phyloP scores from a whole-genome alignment of 2,329 filamentous ascomycete genomes.

The Metarhizium sp. region DNA sequence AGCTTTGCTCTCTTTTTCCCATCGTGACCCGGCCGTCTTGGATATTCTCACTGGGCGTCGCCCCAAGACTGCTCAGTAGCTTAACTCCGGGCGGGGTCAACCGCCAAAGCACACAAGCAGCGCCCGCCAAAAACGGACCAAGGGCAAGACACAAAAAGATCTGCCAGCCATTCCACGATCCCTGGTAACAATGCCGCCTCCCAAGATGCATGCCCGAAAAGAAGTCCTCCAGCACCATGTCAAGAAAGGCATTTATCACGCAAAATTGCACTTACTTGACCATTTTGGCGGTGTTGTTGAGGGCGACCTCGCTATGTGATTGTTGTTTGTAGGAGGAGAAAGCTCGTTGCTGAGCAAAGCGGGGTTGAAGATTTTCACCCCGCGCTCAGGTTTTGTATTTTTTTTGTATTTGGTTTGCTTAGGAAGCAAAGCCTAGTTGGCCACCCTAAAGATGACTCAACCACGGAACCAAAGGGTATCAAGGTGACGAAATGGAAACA shows the following conservation, averaged over 20 bases:
- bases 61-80: neutral
- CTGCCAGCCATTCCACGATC: neutral
- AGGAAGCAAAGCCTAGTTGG: conserved; percentile 5
- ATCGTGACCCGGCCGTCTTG: neutral
- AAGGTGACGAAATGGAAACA: conserved; percentile 19
- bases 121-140: neutral
- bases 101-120: neutral
- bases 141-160: conserved; percentile 3
- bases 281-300: conserved; percentile 84
- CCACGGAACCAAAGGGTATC: conserved; percentile 15
- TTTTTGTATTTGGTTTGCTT: neutral
- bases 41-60: neutral
- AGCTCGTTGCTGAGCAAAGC: conserved; percentile 25
- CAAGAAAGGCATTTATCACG: neutral
- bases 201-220: neutral
- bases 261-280: conserved; percentile 75
- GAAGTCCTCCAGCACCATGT: neutral
- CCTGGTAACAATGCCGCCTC: neutral
- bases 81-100: conserved; percentile 8
- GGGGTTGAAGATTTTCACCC: conserved; percentile 35
- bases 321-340: conserved; percentile 22
- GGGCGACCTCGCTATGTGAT: conserved; percentile 30
- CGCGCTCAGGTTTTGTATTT: conserved; percentile 19
- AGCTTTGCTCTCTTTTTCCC: neutral
- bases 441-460: conserved; percentile 6